phyloP scores from a whole-genome alignment of 495 filamentous ascomycete species.

The Penicillium cataractarum region DNA sequence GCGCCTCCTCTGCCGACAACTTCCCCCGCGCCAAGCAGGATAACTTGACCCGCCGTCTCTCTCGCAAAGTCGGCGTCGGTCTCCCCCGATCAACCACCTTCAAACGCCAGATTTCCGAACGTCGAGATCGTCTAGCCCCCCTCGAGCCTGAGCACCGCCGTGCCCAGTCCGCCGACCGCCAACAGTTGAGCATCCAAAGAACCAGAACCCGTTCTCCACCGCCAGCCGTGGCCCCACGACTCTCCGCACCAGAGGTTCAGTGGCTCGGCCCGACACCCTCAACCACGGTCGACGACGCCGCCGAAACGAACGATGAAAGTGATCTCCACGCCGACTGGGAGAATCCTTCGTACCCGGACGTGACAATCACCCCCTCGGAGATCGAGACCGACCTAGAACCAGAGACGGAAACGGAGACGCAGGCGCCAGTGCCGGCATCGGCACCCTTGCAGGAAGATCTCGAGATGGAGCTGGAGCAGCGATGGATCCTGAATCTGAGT shows the following conservation, averaged over 20 bases:
- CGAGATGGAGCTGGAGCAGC: constrained; percentile 78
- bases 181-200: constrained; percentile 51
- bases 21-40: constrained; percentile 45
- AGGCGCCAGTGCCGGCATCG: constrained; percentile 4
- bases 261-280: constrained; percentile 44
- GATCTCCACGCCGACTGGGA: constrained; percentile 33
- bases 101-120: constrained; percentile 79
- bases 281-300: constrained; percentile 40
- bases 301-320: constrained; percentile 28
- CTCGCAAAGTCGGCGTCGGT: constrained; percentile 75
- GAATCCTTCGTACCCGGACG: constrained; percentile 16
- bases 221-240: constrained; percentile 45
- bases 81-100: constrained; percentile 76
- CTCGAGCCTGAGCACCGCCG: constrained; percentile 69
- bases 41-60: constrained; percentile 57
- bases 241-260: constrained; percentile 53
- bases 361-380: constrained; percentile 34
- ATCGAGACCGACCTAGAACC: constrained; percentile 7
- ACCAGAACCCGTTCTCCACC: constrained; percentile 47
- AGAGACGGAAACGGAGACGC: constrained; percentile 1
- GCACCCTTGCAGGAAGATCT: constrained; percentile 56
- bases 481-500: constrained; percentile 96
- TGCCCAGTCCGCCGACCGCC: constrained; percentile 72
- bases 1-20: constrained; percentile 27
- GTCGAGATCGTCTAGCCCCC: constrained; percentile 70